Percentiles rank a stretch among this genome's conserved stretches.
Evolutionary conservation across 257 asterid genomes (phyloP).

Genomic region (Salvia rosmarinus): DNA sequence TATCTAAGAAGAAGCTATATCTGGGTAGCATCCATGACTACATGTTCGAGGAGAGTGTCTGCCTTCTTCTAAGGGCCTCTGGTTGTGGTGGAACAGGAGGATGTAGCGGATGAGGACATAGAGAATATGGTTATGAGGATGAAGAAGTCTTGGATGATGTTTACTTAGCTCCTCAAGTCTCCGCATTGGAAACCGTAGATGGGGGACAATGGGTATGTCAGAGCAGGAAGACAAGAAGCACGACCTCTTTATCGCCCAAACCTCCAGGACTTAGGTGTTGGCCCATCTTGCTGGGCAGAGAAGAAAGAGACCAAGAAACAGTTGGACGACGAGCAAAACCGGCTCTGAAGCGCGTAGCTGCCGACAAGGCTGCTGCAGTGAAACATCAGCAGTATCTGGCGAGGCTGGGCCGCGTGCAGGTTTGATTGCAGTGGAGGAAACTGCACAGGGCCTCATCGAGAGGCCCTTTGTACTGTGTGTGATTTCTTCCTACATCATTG

Average conservation of each 20-base stretch:
- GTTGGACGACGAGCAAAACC: slow-evolving; percentile 80
- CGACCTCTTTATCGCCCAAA: slow-evolving; percentile 50
- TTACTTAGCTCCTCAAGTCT: slow-evolving; percentile 61
- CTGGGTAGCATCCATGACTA: slow-evolving; percentile 63
- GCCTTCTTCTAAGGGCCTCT: slow-evolving; percentile 78
- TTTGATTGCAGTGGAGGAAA: slow-evolving; percentile 12
- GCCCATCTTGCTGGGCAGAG: slow-evolving; percentile 61
- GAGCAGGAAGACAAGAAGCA: slow-evolving; percentile 90
- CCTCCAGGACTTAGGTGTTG: slow-evolving; percentile 47
- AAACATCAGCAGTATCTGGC: slow-evolving; percentile 72
- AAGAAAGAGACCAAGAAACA: slow-evolving; percentile 41
- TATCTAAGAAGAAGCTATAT: slow-evolving; percentile 24
- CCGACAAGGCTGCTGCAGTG: slow-evolving; percentile 78
- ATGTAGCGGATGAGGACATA: slow-evolving; percentile 46
- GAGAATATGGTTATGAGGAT: slow-evolving; percentile 59
- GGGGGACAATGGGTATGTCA: slow-evolving; percentile 92
- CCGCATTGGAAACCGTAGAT: slow-evolving; percentile 82
- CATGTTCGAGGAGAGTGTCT: slow-evolving; percentile 85
- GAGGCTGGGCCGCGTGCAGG: slow-evolving; percentile 61
- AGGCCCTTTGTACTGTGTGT: slow-evolving; percentile 39
- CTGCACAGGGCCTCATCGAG: not conserved
- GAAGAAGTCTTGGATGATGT: slow-evolving; percentile 64
- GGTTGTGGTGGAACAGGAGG: slow-evolving; percentile 56
- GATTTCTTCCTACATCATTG: not conserved
- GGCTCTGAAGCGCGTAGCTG: slow-evolving; percentile 84